phyloP scores from a whole-genome alignment of 768 basidiomycete species.

The Mycena epipterygia region DNA sequence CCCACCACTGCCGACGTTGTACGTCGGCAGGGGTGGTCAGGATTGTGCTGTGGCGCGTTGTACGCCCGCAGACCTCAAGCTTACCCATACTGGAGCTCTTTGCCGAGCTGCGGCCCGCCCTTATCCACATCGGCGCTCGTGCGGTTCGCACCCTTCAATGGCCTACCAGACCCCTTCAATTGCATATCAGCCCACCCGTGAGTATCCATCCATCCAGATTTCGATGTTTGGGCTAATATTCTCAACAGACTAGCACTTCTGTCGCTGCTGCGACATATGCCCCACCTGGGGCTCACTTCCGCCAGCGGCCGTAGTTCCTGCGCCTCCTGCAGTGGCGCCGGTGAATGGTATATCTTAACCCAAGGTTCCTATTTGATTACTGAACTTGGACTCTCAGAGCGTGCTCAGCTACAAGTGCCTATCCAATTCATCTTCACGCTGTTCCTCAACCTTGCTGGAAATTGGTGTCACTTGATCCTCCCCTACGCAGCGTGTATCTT shows the following conservation, averaged over 20 bases:
- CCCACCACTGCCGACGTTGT: constrained; percentile 17
- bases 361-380: too few species aligned
- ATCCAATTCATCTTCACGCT: constrained; percentile 15
- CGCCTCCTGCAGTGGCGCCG: neutral
- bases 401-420: constrained; percentile 1
- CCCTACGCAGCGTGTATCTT: neutral
- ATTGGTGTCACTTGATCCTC: constrained; percentile 13
- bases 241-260: constrained; percentile 1
- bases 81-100: neutral
- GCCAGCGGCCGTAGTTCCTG: neutral
- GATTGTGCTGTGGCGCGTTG: constrained; percentile 18
- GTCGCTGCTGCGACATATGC: constrained; percentile 22
- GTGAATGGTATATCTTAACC: neutral
- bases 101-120: neutral
- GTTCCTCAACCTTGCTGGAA: constrained; percentile 15
- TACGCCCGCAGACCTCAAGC: constrained; percentile 16
- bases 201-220: constrained; percentile 2
- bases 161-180: constrained; percentile 1
- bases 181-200: constrained; percentile 5
- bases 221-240: constrained; percentile 3
- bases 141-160: neutral
- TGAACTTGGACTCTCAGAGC: neutral
- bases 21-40: constrained; percentile 11
- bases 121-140: constrained; percentile 10
- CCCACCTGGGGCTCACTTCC: constrained; percentile 17